Base-by-base conservation (phyloP, 768 basidiomycete genomes). In the Rhodotorula graminis region DNA sequence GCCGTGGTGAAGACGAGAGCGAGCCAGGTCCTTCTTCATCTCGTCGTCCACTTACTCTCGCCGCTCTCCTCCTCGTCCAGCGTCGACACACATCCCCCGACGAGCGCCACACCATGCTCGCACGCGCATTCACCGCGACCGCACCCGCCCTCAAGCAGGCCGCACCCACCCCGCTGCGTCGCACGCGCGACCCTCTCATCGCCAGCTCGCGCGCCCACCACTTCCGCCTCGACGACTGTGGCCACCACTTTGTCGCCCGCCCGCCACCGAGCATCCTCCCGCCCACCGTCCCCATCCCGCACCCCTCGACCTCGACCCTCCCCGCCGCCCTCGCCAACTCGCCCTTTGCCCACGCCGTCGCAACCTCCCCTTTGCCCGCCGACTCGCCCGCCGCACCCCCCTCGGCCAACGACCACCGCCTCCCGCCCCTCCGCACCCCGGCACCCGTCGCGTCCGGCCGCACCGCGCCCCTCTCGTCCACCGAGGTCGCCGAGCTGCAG, bases 181-280 rank as follows among this genome's bases (percentile, higher is more conserved):
- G 69, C 16, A 70, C 73, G 0, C 40, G 52, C 27, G 73, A 74
- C 47, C 69, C 73, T 19, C 69, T 74, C 50, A n/a, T 70, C 42
- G 58, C 73, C 14, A 70, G 69, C 10, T 15, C 62, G 3, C 23
- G 27, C 44, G 65, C 73, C 11, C 65, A 64, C 25, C 73, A 74
- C 65, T 74, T 67, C 44, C 11, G 46, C 44, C 58, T 70, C 18
- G 65, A 65, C 18, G 65, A 65, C 21, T 65, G 65, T 1, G 73
- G 73, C 31, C 27, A 46, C 46, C 27, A 33, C 53, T 72, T 77
- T 56, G 67, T 70, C 69, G 63, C 75, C 52, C 65, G 76, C 16
- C 72, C 74, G 0, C 71, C 76, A 3, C 74, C 76, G 42, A 71
- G 71, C 14, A 40, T 68, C 27, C 23, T 75, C 7, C 76, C 76